phyloP scores from a whole-genome alignment of 2,329 filamentous ascomycete species.

The Botryotinia narcissicola region DNA sequence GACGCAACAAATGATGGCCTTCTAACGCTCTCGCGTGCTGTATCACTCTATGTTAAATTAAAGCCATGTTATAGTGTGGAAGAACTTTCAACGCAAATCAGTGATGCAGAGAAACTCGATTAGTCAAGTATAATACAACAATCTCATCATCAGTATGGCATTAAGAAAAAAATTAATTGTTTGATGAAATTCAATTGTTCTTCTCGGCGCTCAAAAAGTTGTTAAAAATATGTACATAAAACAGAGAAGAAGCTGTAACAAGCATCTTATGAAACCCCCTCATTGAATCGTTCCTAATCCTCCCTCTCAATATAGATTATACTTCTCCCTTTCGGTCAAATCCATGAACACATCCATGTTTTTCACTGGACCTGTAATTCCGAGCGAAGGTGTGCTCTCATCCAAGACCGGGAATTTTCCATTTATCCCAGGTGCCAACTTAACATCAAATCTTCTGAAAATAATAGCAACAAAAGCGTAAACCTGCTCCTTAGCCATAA shows the following conservation, averaged over 20 bases:
- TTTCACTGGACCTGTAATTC: constrained; percentile 14
- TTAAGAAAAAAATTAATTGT: not conserved
- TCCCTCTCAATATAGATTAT: not conserved
- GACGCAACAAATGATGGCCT: not conserved
- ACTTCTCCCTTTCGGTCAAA: not conserved
- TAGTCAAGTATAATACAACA: not conserved
- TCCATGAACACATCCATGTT: constrained; percentile 17
- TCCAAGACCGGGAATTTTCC: constrained; percentile 11
- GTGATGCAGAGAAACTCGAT: not conserved
- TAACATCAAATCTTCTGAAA: constrained; percentile 19
- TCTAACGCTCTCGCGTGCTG: not conserved
- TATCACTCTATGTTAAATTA: not conserved
- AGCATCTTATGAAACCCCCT: not conserved
- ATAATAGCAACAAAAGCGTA: constrained; percentile 18
- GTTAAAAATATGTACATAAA: not conserved
- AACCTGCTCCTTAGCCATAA: constrained; percentile 20
- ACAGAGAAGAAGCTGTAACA: not conserved
- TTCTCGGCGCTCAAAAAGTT: not conserved
- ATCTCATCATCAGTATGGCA: not conserved
- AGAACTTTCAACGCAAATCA: not conserved
- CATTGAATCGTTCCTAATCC: not conserved
- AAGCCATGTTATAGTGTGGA: not conserved
- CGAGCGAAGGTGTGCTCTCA: constrained; percentile 15
- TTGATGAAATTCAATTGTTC: not conserved
- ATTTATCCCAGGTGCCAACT: not conserved